phyloP scores from a whole-genome alignment of 495 filamentous ascomycete genomes.

The Penicillium longicatenatum region DNA sequence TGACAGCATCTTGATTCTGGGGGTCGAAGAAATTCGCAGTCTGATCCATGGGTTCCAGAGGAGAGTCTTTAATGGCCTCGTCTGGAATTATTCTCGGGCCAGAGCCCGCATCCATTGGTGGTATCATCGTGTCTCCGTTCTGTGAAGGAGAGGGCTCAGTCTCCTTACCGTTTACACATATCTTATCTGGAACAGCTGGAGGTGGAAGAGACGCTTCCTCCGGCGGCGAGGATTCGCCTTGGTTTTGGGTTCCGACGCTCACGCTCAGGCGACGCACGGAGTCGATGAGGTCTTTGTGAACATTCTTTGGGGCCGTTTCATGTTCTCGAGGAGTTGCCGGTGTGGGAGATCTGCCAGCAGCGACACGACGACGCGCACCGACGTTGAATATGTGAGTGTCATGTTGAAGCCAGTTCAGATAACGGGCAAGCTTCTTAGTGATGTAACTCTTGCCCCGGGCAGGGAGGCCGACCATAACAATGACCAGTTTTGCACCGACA shows the following conservation, averaged over 20 bases:
- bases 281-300: constrained; percentile 46
- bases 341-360: constrained; percentile 59
- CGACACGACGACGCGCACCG: constrained; percentile 82
- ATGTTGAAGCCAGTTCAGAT: constrained; percentile 96
- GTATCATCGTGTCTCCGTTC: constrained; percentile 35
- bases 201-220: constrained; percentile 37
- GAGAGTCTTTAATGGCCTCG: constrained; percentile 34
- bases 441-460: constrained; percentile 97
- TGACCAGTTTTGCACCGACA: constrained; percentile 92
- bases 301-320: constrained; percentile 28
- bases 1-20: constrained; percentile 76
- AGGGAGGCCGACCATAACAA: constrained; percentile 97
- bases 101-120: constrained; percentile 27
- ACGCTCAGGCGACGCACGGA: constrained; percentile 48
- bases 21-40: constrained; percentile 94
- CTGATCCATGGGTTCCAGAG: constrained; percentile 71
- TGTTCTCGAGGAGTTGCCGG: constrained; percentile 27
- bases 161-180: constrained; percentile 52
- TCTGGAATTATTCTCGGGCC: constrained; percentile 14
- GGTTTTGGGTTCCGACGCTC: constrained; percentile 37
- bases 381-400: constrained; percentile 96
- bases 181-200: constrained; percentile 46
- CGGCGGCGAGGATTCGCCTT: constrained; percentile 26
- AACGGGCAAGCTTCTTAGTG: constrained; percentile 94
- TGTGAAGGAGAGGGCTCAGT: constrained; percentile 28